Evolutionary conservation across 208 protist genomes (phyloP).

Genomic region (Trypanosoma cruzi): DNA sequence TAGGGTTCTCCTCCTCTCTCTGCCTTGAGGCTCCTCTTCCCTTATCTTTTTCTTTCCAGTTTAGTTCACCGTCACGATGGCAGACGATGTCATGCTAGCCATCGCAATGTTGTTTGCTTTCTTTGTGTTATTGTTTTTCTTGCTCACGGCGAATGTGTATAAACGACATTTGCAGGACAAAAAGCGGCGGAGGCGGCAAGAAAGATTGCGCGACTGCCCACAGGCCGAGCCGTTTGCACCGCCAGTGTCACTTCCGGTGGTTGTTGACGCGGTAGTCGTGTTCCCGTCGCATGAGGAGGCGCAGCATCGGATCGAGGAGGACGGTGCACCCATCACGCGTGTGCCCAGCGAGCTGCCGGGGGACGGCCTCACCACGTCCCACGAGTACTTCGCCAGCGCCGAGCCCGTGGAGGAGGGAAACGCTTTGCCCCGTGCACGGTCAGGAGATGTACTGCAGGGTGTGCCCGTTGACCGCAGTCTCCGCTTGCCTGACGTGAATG

Average conservation of each 20-base stretch:
- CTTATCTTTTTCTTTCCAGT: too few species aligned
- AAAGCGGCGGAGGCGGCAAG: not conserved
- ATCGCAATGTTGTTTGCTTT: too few species aligned
- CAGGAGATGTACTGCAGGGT: not conserved
- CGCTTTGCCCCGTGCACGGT: not conserved
- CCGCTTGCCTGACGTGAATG: not conserved
- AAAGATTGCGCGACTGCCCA: not conserved
- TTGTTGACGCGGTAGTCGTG: not conserved
- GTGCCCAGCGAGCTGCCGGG: not conserved
- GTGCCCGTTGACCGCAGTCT: not conserved
- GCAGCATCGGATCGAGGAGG: not conserved
- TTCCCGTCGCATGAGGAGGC: not conserved
- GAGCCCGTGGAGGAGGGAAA: too few species aligned
- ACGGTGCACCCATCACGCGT: not conserved
- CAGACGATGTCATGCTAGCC: too few species aligned
- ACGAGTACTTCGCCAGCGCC: too few species aligned
- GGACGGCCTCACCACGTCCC: not conserved
- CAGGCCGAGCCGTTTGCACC: not conserved
- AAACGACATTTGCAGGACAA: not conserved
- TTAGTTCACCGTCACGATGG: too few species aligned
- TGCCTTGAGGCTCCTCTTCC: too few species aligned
- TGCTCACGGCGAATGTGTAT: too few species aligned
- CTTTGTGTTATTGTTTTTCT: too few species aligned
- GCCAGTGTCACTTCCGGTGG: not conserved
- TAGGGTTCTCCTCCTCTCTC: too few species aligned